phyloP scores from a whole-genome alignment of 1,284 basidiomycete species.

The Uromyces viciae-fabae region DNA sequence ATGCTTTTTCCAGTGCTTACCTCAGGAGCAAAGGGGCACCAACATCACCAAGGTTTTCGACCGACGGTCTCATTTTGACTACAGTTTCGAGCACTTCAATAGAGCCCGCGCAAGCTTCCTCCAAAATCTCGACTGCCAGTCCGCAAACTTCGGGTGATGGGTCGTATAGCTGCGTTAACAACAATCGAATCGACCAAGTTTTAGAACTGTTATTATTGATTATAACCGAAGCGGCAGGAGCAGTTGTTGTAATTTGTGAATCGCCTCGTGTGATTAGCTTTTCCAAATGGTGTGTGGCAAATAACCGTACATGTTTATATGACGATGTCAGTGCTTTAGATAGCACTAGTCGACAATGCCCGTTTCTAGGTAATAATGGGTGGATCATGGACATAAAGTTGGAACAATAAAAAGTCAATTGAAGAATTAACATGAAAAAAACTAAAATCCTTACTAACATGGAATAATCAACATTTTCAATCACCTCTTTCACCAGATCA shows the following conservation, averaged over 20 bases:
- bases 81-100: constrained; percentile 80
- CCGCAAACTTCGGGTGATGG: constrained; percentile 82
- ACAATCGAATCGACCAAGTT: constrained; percentile 58
- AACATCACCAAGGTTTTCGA: constrained; percentile 90
- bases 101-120: constrained; percentile 75
- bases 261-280: constrained; percentile 59
- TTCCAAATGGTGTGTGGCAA: constrained; percentile 84
- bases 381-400: background rate
- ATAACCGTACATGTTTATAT: constrained; percentile 74
- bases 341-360: constrained; percentile 81
- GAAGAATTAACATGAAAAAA: background rate
- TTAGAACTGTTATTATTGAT: constrained; percentile 4
- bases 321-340: constrained; percentile 84
- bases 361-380: constrained; percentile 64
- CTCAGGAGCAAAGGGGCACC: constrained; percentile 82
- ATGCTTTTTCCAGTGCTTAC: constrained; percentile 56
- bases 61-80: constrained; percentile 85
- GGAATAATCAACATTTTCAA: constrained; percentile 85
- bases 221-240: background rate
- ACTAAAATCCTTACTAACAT: constrained; percentile 70
- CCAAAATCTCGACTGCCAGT: constrained; percentile 78
- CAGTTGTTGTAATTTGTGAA: constrained; percentile 43
- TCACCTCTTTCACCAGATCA: constrained; percentile 82
- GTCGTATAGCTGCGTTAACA: constrained; percentile 94
- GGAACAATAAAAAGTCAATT: background rate